A percentile compares a stretch with the other conserved stretches of the same genome.
Conservation (phyloP, 1,284 basidiomycete genomes). For the Rhodotorula sp. region DNA sequence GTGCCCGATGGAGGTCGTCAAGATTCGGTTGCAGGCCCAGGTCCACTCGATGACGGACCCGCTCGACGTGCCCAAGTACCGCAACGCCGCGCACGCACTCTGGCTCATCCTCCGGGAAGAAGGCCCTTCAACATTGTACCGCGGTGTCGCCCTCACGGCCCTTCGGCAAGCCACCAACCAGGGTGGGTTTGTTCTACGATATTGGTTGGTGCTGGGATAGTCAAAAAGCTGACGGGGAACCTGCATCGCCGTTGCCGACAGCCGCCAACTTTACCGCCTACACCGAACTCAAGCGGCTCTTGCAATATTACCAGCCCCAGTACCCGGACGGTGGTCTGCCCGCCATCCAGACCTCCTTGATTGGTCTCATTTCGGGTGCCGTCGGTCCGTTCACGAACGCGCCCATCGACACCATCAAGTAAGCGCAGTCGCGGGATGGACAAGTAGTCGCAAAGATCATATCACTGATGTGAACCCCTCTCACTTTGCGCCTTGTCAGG, state of each 20-base stretch:
- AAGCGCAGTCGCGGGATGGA: too few relatives aligned
- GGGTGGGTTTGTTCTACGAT: constrained; percentile 56
- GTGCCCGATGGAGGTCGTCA: constrained; percentile 99
- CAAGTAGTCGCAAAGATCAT: too few relatives aligned
- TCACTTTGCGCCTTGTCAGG: neutral
- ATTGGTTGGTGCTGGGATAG: neutral
- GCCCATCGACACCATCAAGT: constrained; percentile 46
- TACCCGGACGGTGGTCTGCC: constrained; percentile 64
- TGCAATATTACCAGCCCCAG: constrained; percentile 75
- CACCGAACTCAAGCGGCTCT: constrained; percentile 85
- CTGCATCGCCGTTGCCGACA: constrained; percentile 18
- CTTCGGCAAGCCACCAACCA: constrained; percentile 97
- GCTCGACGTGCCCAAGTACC: constrained; percentile 86
- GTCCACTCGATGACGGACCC: constrained; percentile 97
- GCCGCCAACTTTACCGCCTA: constrained; percentile 99
- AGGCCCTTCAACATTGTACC: constrained; percentile 79
- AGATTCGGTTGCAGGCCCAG: constrained; percentile 97
- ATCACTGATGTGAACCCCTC: neutral
- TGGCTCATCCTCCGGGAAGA: constrained; percentile 95
- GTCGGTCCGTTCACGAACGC: constrained; percentile 55
- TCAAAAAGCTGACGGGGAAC: neutral
- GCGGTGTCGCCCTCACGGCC: constrained; percentile 84
- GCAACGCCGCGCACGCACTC: constrained; percentile 94
- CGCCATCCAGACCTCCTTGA: constrained; percentile 89
- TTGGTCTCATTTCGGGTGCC: constrained; percentile 92